A percentile compares a stretch with the other conserved stretches of the same genome.
Evolutionary conservation across 2,329 filamentous ascomycete genomes (phyloP).

Genomic region (Ophiocordyceps polyrhachis-furcata): DNA sequence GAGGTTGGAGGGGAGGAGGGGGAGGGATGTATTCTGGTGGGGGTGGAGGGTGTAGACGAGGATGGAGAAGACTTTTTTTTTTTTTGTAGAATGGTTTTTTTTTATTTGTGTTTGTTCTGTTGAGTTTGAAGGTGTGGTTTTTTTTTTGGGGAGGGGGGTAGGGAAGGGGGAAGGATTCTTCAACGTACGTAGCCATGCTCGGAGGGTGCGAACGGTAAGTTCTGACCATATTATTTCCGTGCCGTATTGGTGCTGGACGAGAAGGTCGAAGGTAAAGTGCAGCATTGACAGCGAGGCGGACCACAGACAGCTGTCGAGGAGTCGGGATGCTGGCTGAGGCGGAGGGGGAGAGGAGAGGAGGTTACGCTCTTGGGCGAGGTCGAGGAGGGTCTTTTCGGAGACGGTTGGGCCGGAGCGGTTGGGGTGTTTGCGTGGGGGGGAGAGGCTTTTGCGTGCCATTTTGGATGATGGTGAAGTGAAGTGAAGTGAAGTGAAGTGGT

Average conservation of each 20-base stretch:
- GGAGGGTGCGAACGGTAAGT: background rate
- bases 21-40: background rate
- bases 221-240: slow-evolving; percentile 36
- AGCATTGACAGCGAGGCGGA: slow-evolving; percentile 46
- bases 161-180: too few relatives aligned
- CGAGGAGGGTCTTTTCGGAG: background rate
- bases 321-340: slow-evolving; percentile 26
- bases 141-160: background rate
- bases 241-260: slow-evolving; percentile 66
- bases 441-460: background rate
- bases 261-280: slow-evolving; percentile 60
- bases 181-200: background rate
- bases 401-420: background rate
- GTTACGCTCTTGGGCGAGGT: background rate
- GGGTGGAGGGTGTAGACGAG: background rate
- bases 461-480: too few relatives aligned
- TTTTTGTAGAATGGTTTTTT: background rate
- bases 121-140: background rate
- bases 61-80: background rate
- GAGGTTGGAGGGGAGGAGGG: background rate
- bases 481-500: background rate
- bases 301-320: slow-evolving; percentile 39
- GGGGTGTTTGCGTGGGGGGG: background rate
- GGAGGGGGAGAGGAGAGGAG: too few relatives aligned
- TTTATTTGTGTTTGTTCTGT: background rate